Conservation (phyloP, 208 protist genomes). For the Trypanosoma conorhini region DNA sequence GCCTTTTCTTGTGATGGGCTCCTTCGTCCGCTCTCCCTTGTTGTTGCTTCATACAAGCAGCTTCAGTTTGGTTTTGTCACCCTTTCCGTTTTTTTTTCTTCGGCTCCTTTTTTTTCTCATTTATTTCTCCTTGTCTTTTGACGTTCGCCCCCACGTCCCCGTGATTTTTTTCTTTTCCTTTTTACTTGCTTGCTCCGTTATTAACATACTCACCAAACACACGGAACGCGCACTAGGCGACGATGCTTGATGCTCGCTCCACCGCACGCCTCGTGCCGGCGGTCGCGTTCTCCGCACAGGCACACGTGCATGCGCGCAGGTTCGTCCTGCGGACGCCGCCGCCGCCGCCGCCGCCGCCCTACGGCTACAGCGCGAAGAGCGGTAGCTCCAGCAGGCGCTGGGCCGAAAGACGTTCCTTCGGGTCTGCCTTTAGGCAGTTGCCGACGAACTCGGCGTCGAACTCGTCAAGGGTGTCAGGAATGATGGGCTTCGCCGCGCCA, state of each 20-base stretch:
- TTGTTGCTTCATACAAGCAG: neutral
- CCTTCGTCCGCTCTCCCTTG: neutral
- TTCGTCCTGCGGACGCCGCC: too few relatives aligned
- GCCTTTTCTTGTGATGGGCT: neutral
- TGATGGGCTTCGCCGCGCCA: conserved; percentile 55
- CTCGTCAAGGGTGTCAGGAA: conserved; percentile 61
- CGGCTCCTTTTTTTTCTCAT: conserved; percentile 8
- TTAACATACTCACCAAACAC: too few relatives aligned
- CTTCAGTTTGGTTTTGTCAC: neutral
- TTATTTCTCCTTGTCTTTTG: conserved; percentile 17
- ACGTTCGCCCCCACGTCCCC: neutral
- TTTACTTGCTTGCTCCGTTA: neutral
- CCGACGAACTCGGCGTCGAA: conserved; percentile 68
- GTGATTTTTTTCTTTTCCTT: neutral
- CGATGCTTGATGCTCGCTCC: neutral
- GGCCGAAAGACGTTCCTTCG: conserved; percentile 53
- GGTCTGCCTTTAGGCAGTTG: conserved; percentile 57
- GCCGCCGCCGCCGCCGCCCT: too few relatives aligned
- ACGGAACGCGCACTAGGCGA: too few relatives aligned
- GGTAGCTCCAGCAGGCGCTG: conserved; percentile 64
- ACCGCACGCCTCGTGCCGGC: neutral
- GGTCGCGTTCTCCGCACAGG: neutral
- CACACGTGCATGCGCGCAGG: conserved; percentile 2
- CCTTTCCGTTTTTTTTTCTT: too few relatives aligned
- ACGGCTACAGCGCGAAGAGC: conserved; percentile 39